Percentiles rank a stretch among this genome's conserved stretches.
Evolutionary conservation across 2,329 filamentous ascomycete species (phyloP).

Genomic region (Colletotrichum sp.): DNA sequence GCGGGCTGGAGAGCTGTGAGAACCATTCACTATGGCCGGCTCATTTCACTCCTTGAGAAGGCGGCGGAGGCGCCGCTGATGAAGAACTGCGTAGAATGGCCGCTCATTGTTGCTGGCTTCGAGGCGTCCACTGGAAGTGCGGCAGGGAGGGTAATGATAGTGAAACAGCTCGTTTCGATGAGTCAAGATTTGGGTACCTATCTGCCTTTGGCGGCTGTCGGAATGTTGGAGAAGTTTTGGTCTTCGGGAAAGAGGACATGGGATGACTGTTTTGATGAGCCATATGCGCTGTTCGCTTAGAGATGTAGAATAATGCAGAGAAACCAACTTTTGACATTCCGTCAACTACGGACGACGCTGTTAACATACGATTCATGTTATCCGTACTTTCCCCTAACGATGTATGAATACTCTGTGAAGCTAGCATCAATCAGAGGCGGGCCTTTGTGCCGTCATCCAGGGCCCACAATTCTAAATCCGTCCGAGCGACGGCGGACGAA

Average conservation of each 20-base stretch:
- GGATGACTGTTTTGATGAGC: constrained; percentile 12
- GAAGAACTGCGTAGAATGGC: background rate
- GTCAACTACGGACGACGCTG: too few species aligned
- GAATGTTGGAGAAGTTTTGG: constrained; percentile 1
- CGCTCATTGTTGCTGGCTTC: constrained; percentile 2
- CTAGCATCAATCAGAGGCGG: too few species aligned
- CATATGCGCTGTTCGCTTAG: background rate
- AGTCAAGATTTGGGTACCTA: background rate
- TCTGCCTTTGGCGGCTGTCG: background rate
- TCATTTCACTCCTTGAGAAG: constrained; percentile 24
- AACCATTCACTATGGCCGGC: constrained; percentile 4
- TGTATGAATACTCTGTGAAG: too few species aligned
- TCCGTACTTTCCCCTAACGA: too few species aligned
- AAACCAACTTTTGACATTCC: too few species aligned
- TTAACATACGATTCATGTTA: too few species aligned
- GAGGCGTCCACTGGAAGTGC: background rate
- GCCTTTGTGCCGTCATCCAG: too few species aligned
- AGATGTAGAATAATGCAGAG: background rate
- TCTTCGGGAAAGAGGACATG: background rate
- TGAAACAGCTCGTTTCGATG: background rate
- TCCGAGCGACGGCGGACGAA: background rate
- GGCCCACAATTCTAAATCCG: background rate
- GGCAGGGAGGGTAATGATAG: background rate
- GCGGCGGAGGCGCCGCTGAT: background rate
- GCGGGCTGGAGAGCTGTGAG: constrained; percentile 11